Conservation (phyloP, 2,329 filamentous ascomycete genomes). For the Sporothrix globosa region DNA sequence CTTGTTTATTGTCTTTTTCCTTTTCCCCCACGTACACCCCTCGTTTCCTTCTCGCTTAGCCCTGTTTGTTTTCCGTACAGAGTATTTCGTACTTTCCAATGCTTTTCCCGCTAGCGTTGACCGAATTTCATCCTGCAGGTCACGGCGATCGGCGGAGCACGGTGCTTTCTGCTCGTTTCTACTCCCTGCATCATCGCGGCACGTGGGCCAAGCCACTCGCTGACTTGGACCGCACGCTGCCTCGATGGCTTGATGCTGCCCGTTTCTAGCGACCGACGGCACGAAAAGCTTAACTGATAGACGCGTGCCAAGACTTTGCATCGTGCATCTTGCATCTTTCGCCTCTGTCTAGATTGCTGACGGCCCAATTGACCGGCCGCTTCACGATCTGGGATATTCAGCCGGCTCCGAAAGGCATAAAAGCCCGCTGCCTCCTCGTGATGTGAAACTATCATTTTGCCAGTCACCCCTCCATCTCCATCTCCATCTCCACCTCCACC, state of each 20-base stretch:
- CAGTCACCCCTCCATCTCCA: no score
- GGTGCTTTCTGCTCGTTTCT: background rate
- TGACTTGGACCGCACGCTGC: background rate
- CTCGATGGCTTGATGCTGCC: background rate
- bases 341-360: background rate
- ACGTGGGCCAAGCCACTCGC: constrained; percentile 27
- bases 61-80: no score
- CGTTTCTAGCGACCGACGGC: constrained; percentile 19
- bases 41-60: background rate
- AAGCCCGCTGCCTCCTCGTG: no score
- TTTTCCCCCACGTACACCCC: no score
- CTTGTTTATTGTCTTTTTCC: no score
- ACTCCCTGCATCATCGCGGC: background rate
- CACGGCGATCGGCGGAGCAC: background rate
- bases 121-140: background rate
- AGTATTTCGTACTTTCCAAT: no score
- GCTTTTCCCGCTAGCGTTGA: background rate
- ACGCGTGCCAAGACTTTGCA: no score
- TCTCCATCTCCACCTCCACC: background rate
- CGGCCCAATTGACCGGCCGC: no score
- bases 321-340: background rate
- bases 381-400: no score
- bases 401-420: no score
- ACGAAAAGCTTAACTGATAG: background rate
- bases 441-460: no score